A percentile compares a stretch with the other conserved stretches of the same genome.
Evolutionary conservation across 2,329 filamentous ascomycete species (phyloP).

Genomic region (Aspergillus hiratsukae): DNA sequence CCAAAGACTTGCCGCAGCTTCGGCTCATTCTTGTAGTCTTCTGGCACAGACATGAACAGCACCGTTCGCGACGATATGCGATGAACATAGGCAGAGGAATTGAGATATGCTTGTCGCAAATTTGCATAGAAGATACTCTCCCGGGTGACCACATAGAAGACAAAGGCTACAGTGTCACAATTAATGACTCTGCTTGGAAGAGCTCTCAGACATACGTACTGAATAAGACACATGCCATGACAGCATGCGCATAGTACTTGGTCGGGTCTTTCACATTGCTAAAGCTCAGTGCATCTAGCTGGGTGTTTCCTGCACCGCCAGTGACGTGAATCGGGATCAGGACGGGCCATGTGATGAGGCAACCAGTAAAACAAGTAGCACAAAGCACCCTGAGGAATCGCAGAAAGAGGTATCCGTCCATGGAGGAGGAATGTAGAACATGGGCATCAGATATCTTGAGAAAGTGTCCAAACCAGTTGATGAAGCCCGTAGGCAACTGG

Average conservation of each 20-base stretch:
- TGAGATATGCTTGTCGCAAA: slow-evolving; percentile 81
- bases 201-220: slow-evolving; percentile 36
- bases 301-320: slow-evolving; percentile 60
- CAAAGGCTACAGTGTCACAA: slow-evolving; percentile 52
- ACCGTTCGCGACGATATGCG: slow-evolving; percentile 86
- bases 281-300: slow-evolving; percentile 77
- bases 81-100: slow-evolving; percentile 76
- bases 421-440: slow-evolving; percentile 82
- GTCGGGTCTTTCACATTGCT: slow-evolving; percentile 64
- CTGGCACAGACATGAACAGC: slow-evolving; percentile 79
- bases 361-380: slow-evolving; percentile 75
- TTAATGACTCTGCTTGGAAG: slow-evolving; percentile 1
- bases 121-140: slow-evolving; percentile 91
- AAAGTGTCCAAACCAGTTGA: slow-evolving; percentile 54
- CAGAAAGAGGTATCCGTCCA: slow-evolving; percentile 89
- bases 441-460: slow-evolving; percentile 63
- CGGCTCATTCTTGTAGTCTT: slow-evolving; percentile 68
- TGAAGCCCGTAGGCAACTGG: slow-evolving; percentile 42
- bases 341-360: slow-evolving; percentile 79
- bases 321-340: slow-evolving; percentile 84
- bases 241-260: slow-evolving; percentile 73
- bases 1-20: slow-evolving; percentile 77
- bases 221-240: slow-evolving; percentile 75
- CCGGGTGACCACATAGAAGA: slow-evolving; percentile 79
- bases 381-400: slow-evolving; percentile 78